A percentile compares a stretch with the other conserved stretches of the same genome.
Evolutionary conservation across 345 rosid species (phyloP).

Genomic region (Eucalyptus regnans): DNA sequence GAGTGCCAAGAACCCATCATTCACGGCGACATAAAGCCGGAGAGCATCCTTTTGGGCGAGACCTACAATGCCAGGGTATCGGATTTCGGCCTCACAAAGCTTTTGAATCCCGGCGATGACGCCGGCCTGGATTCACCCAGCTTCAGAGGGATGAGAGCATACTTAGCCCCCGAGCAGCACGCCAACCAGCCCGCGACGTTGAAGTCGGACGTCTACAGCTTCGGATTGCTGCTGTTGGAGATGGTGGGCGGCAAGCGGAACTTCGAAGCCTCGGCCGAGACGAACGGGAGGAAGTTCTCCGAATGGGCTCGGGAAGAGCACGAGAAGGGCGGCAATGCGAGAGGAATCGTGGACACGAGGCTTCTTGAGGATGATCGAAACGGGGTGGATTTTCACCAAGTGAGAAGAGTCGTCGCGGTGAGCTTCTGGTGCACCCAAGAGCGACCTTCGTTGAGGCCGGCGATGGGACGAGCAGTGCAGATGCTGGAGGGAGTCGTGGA

Average conservation of each 20-base stretch:
- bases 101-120: conserved; percentile 17
- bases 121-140: conserved; percentile 8
- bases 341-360: conserved; percentile 22
- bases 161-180: conserved; percentile 50
- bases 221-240: conserved; percentile 52
- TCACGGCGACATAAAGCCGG: conserved; percentile 46
- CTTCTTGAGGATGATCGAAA: conserved; percentile 6
- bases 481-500: conserved; percentile 48
- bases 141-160: conserved; percentile 34
- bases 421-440: conserved; percentile 57
- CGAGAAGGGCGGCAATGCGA: conserved; percentile 21
- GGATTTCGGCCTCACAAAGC: conserved; percentile 47
- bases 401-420: conserved; percentile 18
- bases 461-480: conserved; percentile 44
- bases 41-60: conserved; percentile 50
- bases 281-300: conserved; percentile 35
- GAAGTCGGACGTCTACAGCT: conserved; percentile 54
- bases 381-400: conserved; percentile 26
- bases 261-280: conserved; percentile 24
- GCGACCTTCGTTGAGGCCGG: conserved; percentile 44
- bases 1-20: conserved; percentile 39
- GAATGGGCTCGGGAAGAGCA: conserved; percentile 56
- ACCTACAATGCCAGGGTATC: conserved; percentile 37
- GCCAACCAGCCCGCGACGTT: conserved; percentile 35
- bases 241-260: conserved; percentile 37